phyloP scores from a whole-genome alignment of 1,284 basidiomycete species.

The Coniferiporia weirii region DNA sequence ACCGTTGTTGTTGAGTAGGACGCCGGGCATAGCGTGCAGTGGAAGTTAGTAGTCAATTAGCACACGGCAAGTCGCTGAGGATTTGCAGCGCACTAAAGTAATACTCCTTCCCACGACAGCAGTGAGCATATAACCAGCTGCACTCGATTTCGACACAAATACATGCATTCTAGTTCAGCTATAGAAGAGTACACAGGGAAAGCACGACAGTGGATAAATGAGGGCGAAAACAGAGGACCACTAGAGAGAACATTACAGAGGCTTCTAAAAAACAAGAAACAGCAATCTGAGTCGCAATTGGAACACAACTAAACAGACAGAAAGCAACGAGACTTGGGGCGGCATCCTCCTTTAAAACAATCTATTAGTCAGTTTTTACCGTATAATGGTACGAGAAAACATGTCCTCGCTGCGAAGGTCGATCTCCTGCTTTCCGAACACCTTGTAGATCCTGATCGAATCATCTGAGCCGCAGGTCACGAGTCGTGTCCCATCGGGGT shows the following conservation, averaged over 20 bases:
- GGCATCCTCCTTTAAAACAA: background rate
- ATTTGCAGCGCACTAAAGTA: background rate
- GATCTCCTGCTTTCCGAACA: constrained; percentile 17
- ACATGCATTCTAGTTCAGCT: background rate
- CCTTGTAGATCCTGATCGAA: constrained; percentile 15
- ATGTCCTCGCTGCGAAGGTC: background rate
- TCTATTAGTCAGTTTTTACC: background rate
- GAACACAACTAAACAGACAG: background rate
- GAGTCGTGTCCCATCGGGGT: constrained; percentile 17
- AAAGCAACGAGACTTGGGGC: background rate
- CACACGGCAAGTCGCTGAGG: too few species aligned
- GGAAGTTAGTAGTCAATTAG: background rate
- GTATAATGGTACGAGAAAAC: constrained; percentile 2
- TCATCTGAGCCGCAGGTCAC: constrained; percentile 18
- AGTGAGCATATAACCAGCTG: background rate
- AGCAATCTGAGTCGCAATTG: background rate
- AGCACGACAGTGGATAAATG: background rate
- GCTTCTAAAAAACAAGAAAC: background rate
- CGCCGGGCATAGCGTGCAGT: constrained; percentile 4
- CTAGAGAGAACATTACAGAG: background rate
- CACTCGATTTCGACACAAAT: background rate
- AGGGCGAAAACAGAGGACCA: background rate
- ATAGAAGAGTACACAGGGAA: background rate
- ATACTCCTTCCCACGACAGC: background rate
- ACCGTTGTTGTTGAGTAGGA: background rate